Base-by-base conservation (phyloP, 805 yeast species). In the Candida jianshihensis region DNA sequence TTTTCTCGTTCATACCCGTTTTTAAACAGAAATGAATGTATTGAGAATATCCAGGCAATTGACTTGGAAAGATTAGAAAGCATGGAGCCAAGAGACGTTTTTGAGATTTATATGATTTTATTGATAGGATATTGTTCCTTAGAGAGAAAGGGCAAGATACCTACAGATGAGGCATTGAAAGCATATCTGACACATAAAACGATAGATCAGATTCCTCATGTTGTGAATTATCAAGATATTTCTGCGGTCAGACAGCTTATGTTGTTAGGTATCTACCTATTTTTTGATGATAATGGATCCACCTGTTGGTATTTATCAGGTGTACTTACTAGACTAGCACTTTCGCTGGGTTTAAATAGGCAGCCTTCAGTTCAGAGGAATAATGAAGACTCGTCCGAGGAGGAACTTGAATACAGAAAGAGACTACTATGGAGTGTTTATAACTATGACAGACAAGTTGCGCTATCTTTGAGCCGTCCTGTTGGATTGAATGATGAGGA, bases 221-320 rank as follows among this genome's bases (percentile, higher is more conserved):
- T 68, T 4, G 57, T 71, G 28, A 50, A 60, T 1, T 54, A 58
- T 31, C 69, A 68, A 37, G 64, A 64, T 42, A 38, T 61, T 6
- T 64, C 60, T 16, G 63, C 71, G 2, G 58, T 72, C 2, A 61
- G 59, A 39, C 59, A 69, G 34, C 43, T 72, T 28, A 35, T 71
- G 19, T 48, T 73, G 5, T 51, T 73, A 14, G 74, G 73, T 10
- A 59, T 73, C 19, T 71, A 70, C 45, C 68, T 78, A 0, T 68
- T 69, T 34, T 71, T 70, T 46, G 75, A 72, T 42, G 68, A 70
- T 10, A 52, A 63, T 27, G 75, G 75, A 4, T 59, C 66, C 10
- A 62, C 70, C 18, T 62, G 77, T 1, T 73, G 78, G 80, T 68
- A 71, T 26, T 59, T 73, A 17, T 66, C 68, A 36, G 76, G 79